These are phyloP conservation scores for Obba rivulosa DNA, from an alignment of 768 basidiomycete species.

Conservation along the genomic window DNA sequence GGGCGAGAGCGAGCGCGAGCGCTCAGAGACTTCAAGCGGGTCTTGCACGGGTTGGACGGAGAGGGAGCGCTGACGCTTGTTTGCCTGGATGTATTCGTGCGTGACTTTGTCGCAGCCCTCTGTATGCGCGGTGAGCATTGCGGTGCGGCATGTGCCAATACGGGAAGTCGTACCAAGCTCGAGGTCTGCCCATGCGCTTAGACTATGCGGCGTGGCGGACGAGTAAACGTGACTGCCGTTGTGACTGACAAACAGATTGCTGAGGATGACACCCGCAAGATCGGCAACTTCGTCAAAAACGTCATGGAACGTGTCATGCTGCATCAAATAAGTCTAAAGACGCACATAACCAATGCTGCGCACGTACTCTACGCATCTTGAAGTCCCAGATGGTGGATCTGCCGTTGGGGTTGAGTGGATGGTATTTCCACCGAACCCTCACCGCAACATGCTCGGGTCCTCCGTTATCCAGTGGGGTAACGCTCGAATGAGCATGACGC, in stretches of 20 bases:
- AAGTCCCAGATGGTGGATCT: slow-evolving; percentile 43
- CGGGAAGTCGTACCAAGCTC: slow-evolving; percentile 48
- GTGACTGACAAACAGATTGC: slow-evolving; percentile 56
- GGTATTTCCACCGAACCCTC: slow-evolving; percentile 59
- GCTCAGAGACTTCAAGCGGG: slow-evolving; percentile 7
- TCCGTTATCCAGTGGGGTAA: slow-evolving; percentile 23
- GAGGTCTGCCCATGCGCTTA: slow-evolving; percentile 64
- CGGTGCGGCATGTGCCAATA: too few relatives aligned
- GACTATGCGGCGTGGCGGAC: slow-evolving; percentile 59
- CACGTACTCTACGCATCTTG: slow-evolving; percentile 51
- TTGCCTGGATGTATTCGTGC: slow-evolving; percentile 55
- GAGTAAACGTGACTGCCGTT: slow-evolving; percentile 61
- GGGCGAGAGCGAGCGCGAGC: slow-evolving; percentile 8
- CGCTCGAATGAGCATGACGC: slow-evolving; percentile 15
- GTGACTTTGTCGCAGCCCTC: slow-evolving; percentile 64
- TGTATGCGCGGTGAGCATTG: too few relatives aligned
- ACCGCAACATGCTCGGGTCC: slow-evolving; percentile 39
- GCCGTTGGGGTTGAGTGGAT: slow-evolving; percentile 46
- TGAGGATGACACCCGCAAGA: slow-evolving; percentile 42
- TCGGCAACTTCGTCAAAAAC: slow-evolving; percentile 67
- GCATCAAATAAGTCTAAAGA: not conserved
- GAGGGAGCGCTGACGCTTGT: slow-evolving; percentile 22
- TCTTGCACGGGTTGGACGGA: slow-evolving; percentile 18
- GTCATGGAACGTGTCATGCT: slow-evolving; percentile 63
- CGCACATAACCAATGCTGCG: not conserved